Percentiles rank a stretch among this genome's conserved stretches.
Conservation (phyloP, 164 flowering plant species). For the Berberis vulgaris region DNA sequence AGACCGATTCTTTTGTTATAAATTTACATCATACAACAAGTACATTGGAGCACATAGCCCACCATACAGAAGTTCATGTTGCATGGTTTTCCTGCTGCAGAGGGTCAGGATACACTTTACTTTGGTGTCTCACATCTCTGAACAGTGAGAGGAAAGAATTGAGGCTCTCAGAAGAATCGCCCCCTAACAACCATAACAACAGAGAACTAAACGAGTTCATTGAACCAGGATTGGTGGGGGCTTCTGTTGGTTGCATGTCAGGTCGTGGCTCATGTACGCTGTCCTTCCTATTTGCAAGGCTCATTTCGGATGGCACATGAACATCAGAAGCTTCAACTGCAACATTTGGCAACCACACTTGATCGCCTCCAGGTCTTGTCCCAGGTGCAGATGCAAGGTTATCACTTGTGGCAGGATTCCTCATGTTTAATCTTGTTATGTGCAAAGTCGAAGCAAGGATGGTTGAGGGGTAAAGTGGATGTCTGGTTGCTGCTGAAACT, state of each 20-base stretch:
- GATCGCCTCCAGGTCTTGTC: constrained; percentile 23
- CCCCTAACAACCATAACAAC: constrained; percentile 75
- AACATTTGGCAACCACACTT: constrained; percentile 19
- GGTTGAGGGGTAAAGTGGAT: constrained; percentile 85
- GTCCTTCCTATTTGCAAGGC: constrained; percentile 13
- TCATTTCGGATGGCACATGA: constrained; percentile 28
- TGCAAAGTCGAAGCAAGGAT: constrained; percentile 93
- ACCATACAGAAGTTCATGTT: neutral
- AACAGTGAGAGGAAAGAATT: constrained; percentile 80
- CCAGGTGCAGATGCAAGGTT: constrained; percentile 32
- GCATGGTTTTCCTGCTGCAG: constrained; percentile 24
- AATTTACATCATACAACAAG: too few relatives aligned
- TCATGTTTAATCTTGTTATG: constrained; percentile 74
- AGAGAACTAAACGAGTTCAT: constrained; percentile 74
- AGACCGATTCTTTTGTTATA: too few relatives aligned
- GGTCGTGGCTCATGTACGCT: constrained; percentile 4
- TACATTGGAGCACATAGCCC: too few relatives aligned
- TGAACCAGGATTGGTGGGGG: constrained; percentile 36
- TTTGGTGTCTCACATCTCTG: constrained; percentile 72
- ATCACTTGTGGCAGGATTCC: constrained; percentile 35
- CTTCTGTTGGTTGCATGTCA: constrained; percentile 33
- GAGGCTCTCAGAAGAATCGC: constrained; percentile 71
- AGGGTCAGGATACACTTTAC: constrained; percentile 57
- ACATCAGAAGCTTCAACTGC: constrained; percentile 17
- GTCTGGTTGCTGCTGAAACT: constrained; percentile 79